Evolutionary conservation across 345 rosid species (phyloP).

Genomic region (Rhodomyrtus tomentosa): DNA sequence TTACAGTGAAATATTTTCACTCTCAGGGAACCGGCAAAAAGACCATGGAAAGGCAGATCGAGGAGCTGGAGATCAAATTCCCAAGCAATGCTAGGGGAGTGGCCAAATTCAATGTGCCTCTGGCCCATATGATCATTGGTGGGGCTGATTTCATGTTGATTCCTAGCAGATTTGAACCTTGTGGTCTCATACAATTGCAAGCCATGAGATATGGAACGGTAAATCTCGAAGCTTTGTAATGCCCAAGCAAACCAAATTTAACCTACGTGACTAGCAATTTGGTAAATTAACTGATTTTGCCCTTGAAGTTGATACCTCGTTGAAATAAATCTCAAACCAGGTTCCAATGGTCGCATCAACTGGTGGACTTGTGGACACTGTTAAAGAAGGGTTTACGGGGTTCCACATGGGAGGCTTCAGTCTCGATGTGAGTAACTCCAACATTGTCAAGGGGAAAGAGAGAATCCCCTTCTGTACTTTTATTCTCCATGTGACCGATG

Average conservation of each 20-base stretch:
- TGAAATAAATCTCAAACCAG: conserved; percentile 9
- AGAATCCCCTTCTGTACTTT: neutral
- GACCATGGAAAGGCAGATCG: conserved; percentile 62
- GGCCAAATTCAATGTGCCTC: conserved; percentile 60
- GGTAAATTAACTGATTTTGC: neutral
- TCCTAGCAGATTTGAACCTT: conserved; percentile 95
- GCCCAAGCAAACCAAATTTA: neutral
- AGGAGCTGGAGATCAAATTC: conserved; percentile 45
- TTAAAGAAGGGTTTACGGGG: conserved; percentile 85
- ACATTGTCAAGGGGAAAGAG: neutral
- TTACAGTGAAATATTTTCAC: neutral
- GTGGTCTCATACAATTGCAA: conserved; percentile 94
- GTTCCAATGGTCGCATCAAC: conserved; percentile 87
- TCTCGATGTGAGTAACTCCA: conserved; percentile 41
- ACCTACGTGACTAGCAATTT: neutral
- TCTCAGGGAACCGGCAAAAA: conserved; percentile 87
- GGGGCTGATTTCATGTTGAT: conserved; percentile 82
- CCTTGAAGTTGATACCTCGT: neutral
- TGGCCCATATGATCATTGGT: conserved; percentile 87
- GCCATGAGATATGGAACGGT: conserved; percentile 99
- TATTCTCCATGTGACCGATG: neutral
- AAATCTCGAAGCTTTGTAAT: neutral
- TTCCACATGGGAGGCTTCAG: conserved; percentile 81
- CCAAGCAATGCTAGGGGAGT: conserved; percentile 74
- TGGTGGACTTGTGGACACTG: conserved; percentile 93